phyloP scores from a whole-genome alignment of 1,284 basidiomycete genomes.

The Moesziomyces aphidis region DNA sequence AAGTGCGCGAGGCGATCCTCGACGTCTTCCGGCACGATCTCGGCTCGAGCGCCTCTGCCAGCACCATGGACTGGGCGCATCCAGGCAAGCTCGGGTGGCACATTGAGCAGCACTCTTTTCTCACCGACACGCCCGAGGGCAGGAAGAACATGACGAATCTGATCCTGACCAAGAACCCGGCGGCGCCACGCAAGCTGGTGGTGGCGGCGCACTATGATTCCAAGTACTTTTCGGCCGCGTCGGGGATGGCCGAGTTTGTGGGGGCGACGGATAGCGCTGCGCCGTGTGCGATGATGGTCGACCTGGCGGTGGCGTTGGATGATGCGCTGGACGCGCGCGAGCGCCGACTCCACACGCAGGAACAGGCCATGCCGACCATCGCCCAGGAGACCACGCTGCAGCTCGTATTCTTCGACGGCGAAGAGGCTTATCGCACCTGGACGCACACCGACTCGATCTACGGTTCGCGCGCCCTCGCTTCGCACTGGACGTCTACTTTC shows the following conservation, averaged over 20 bases:
- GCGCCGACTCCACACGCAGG: slow-evolving; percentile 24
- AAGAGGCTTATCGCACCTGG: slow-evolving; percentile 95
- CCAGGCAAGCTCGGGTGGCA: slow-evolving; percentile 55
- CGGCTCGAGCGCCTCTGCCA: slow-evolving; percentile 8
- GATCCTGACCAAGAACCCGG: slow-evolving; percentile 88
- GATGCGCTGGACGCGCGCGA: slow-evolving; percentile 50
- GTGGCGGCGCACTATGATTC: slow-evolving; percentile 95
- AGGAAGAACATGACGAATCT: slow-evolving; percentile 86
- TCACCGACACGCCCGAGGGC: slow-evolving; percentile 80
- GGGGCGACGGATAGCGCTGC: slow-evolving; percentile 98
- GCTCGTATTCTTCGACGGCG: slow-evolving; percentile 97
- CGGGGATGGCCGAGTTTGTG: slow-evolving; percentile 78
- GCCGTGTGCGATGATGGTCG: slow-evolving; percentile 81
- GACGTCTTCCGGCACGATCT: slow-evolving; percentile 42
- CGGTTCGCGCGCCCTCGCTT: slow-evolving; percentile 74
- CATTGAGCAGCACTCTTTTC: slow-evolving; percentile 52
- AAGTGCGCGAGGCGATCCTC: slow-evolving; percentile 50
- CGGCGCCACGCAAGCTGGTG: slow-evolving; percentile 83
- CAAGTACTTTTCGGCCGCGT: slow-evolving; percentile 86
- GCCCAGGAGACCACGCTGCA: slow-evolving; percentile 86
- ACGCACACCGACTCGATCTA: slow-evolving; percentile 91
- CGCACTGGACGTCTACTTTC: slow-evolving; percentile 41
- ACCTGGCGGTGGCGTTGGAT: slow-evolving; percentile 60
- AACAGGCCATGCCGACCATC: slow-evolving; percentile 3
- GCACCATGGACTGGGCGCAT: slow-evolving; percentile 8